Base-by-base conservation (phyloP, 805 yeast species). In the Saccharomycopsis sp. region DNA sequence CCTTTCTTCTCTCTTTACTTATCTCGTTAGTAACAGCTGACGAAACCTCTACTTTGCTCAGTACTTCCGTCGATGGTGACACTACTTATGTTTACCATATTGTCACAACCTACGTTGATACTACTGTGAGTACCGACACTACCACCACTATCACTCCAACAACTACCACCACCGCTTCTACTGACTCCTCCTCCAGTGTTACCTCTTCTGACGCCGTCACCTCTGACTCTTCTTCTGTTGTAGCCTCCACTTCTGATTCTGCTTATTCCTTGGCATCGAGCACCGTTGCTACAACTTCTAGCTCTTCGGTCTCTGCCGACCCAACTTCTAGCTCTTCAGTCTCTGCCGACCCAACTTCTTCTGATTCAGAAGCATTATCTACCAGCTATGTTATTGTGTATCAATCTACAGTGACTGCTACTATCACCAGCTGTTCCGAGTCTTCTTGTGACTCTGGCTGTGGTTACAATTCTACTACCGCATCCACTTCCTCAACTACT, bases 71-170 rank as follows among this genome's bases (percentile, higher is more conserved):
- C 12, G 20, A 44, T 44, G 49, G 49, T 44, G 49, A 44, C 12
- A 44, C 49, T 17, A 44, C 49, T 44, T 44, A 44, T 44, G 49
- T 44, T 17, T 44, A 44, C 49, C 49, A 44, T 17, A 17, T 44
- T 19, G 22, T 19, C 22, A 44, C 49, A 17, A 44, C 49, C 12
- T n/a, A 5, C 8, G 22, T 44, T 44, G 49, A n/a, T 44, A 44
- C 49, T n/a, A 44, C 49, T 44, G 49, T 44, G 22, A 44, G 49
- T 19, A 44, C 49, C 12, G 49, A 44, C 22, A 44, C 49, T 44
- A 44, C 49, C 12, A 44, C 49, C 20, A 44, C 49, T 19, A 12
- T 44, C 49, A 44, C 49, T 19, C 49, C 49, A 44, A 44, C 49
- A 17, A 44, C 49, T 7, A 44, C 20, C 49, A 44, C 22, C 22